Evolutionary conservation across 495 filamentous ascomycete genomes (phyloP).

Genomic region (Daldinia bambusicola): DNA sequence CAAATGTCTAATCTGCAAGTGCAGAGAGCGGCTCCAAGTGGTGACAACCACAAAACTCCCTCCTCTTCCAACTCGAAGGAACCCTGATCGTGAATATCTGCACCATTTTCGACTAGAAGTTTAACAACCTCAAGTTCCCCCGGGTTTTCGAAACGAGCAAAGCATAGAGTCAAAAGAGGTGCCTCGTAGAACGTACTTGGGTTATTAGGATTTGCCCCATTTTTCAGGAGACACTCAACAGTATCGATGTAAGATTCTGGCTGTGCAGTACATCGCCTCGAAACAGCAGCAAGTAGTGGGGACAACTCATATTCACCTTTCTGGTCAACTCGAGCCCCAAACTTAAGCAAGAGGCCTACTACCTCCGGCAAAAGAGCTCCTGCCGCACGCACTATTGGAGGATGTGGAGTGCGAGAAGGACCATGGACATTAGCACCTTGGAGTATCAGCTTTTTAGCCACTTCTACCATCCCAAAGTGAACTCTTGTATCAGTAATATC

Average conservation of each 20-base stretch:
- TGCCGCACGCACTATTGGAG: background rate
- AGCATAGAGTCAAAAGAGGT: background rate
- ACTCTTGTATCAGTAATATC: background rate
- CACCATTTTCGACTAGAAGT: background rate
- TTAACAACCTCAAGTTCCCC: background rate
- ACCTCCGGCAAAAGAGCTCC: background rate
- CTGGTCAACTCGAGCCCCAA: background rate
- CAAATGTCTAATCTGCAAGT: background rate
- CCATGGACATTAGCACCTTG: background rate
- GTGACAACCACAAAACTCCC: no score
- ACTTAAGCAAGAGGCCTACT: background rate
- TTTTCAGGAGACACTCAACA: background rate
- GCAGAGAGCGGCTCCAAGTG: background rate
- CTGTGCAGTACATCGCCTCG: background rate
- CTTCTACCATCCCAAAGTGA: background rate
- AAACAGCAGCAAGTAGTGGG: background rate
- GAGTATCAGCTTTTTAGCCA: background rate
- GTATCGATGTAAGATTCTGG: background rate
- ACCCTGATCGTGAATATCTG: background rate
- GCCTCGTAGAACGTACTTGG: background rate
- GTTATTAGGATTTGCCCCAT: background rate
- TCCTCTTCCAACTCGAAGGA: no score
- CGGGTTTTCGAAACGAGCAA: background rate
- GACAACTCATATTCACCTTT: background rate
- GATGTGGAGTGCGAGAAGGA: background rate